These are phyloP conservation scores for Pseudofabraea citricarpa DNA, from an alignment of 2,329 filamentous ascomycete species.

Conservation along the genomic window DNA sequence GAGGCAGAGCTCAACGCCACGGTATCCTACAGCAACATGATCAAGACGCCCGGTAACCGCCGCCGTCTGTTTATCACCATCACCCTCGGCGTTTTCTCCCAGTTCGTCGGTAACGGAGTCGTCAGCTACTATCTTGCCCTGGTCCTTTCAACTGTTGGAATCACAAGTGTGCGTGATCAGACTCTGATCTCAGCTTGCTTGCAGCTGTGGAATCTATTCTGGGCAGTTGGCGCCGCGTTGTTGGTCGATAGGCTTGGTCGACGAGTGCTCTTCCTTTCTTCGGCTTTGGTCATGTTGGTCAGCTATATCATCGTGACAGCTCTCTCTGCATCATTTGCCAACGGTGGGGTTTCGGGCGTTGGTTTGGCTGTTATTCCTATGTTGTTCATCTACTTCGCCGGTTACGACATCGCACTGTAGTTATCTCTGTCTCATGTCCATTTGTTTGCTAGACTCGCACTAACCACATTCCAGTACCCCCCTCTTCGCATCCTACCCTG, in stretches of 20 bases:
- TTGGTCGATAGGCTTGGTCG: constrained; percentile 29
- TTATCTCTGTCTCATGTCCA: too few species aligned
- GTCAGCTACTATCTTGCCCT: constrained; percentile 32
- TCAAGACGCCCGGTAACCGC: constrained; percentile 8
- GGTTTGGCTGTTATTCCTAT: constrained; percentile 30
- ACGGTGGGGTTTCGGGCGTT: constrained; percentile 15
- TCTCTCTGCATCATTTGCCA: constrained; percentile 13
- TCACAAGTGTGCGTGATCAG: constrained; percentile 13
- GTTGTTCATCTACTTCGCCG: constrained; percentile 39
- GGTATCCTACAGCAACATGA: constrained; percentile 7
- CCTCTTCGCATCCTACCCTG: constrained; percentile 37
- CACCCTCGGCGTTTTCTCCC: constrained; percentile 12
- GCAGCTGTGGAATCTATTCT: constrained; percentile 27
- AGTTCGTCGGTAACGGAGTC: constrained; percentile 18
- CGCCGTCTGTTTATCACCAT: constrained; percentile 10
- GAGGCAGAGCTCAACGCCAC: constrained; percentile 31
- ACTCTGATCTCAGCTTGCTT: constrained; percentile 22
- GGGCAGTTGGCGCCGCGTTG: constrained; percentile 42
- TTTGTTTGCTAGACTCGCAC: too few species aligned
- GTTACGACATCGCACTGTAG: constrained; percentile 49
- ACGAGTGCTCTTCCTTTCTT: constrained; percentile 11
- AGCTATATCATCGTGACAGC: constrained; percentile 27
- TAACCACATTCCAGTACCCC: too few species aligned
- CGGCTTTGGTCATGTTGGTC: constrained; percentile 21
- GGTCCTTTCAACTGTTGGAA: constrained; percentile 17